phyloP scores from a whole-genome alignment of 2,329 filamentous ascomycete genomes.

The Diaporthe citrichinensis region DNA sequence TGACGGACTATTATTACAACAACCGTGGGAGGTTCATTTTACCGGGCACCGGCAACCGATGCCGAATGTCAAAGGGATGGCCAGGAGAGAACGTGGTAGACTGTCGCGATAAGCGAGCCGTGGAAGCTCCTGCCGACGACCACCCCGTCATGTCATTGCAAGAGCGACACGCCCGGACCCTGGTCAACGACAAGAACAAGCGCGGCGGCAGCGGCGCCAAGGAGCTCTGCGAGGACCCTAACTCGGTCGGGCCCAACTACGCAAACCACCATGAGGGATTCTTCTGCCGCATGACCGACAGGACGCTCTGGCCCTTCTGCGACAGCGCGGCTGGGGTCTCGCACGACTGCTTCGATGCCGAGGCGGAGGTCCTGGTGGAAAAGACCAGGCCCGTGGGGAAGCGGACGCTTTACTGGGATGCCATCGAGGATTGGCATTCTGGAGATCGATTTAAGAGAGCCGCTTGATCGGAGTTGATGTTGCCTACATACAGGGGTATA shows the following conservation, averaged over 20 bases:
- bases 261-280: slow-evolving; percentile 6
- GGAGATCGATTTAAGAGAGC: neutral
- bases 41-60: too few species aligned
- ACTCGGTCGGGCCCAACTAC: slow-evolving; percentile 30
- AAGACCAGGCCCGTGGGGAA: neutral
- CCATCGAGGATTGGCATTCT: slow-evolving; percentile 23
- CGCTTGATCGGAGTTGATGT: neutral
- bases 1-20: too few species aligned
- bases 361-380: slow-evolving; percentile 4
- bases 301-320: slow-evolving; percentile 35
- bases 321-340: neutral
- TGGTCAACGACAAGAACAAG: slow-evolving; percentile 1
- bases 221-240: neutral
- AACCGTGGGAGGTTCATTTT: too few species aligned
- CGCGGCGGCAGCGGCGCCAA: neutral
- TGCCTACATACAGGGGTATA: neutral
- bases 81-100: too few species aligned
- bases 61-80: too few species aligned
- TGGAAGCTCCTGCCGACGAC: too few species aligned
- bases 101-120: too few species aligned
- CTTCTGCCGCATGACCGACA: slow-evolving; percentile 30
- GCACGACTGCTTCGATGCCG: slow-evolving; percentile 8
- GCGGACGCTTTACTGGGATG: slow-evolving; percentile 19
- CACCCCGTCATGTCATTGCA: neutral
- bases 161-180: neutral